Evolutionary conservation across 164 flowering plant genomes (phyloP), one percentile per base, ranked within the genome.

Genomic region (Umbilicus rupestris): DNA sequence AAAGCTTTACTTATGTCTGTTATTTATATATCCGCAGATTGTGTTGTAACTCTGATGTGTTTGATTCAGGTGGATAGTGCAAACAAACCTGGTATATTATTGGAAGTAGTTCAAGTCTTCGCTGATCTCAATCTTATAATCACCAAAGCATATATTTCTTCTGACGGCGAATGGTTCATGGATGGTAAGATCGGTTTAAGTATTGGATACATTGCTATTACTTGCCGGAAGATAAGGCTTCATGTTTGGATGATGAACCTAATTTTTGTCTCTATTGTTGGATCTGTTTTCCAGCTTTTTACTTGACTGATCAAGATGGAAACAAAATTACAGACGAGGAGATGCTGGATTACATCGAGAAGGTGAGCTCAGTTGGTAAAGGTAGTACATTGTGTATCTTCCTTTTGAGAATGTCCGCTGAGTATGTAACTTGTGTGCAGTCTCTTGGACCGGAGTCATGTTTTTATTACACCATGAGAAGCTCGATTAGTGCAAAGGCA

Each of bases 141-240:
- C 29, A 83, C 82, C 7, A 93, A 93, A 74, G 97, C 97, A 59
- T 93, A 93, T 60, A 90, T 93, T 10, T 86, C 89, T 57, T 90
- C 96, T 64, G 98, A 93, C 83, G 97, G 98, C 50, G 82, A 89
- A 45, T 93, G 98, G 98, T 87, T 93, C 79, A 93, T 93, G 97
- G 98, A 93, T 76, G 97, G 98, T 93, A 78, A 66, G 37, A 66
- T 57, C 14, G 57, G 12, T n/a, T n/a, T n/a, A n/a, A 41, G 5
- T 11, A 37, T 47, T 20, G 47, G 20, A 12, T 39, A 69, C 15
- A 17, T 46, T 59, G n/a, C 4, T 11, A 33, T 46, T 57, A 7
- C 28, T 7, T 57, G 6, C 9, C 17, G 4, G 7, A 46, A 19
- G 50, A 16, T 46, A 5, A 20, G 57, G 30, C 14, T 52, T 52